Conservation (phyloP, 140 eudicot genomes). For the Senecio squalidus region DNA sequence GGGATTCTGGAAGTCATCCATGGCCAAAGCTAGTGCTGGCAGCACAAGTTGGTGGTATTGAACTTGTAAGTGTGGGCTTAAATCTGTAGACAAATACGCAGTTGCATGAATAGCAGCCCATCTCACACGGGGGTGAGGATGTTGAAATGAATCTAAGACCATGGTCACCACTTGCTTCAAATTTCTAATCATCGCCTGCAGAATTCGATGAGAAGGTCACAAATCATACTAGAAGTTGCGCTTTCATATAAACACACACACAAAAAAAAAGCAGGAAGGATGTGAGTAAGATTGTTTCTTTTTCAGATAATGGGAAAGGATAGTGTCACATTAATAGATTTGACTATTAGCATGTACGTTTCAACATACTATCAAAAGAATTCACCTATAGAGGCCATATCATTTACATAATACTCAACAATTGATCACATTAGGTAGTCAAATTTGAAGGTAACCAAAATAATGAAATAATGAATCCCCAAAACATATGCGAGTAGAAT, state of each 20-base stretch:
- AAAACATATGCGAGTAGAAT: no score
- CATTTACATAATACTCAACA: neutral
- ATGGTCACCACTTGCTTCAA: constrained; percentile 38
- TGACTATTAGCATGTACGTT: neutral
- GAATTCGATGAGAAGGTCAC: neutral
- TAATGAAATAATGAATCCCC: neutral
- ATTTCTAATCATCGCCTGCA: constrained; percentile 53
- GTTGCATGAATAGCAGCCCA: constrained; percentile 95
- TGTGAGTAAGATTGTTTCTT: no score
- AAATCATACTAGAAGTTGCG: neutral
- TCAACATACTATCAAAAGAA: neutral
- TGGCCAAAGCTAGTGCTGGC: constrained; percentile 13
- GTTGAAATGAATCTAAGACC: constrained; percentile 75
- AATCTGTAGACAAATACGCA: constrained; percentile 79
- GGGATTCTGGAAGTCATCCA: constrained; percentile 83
- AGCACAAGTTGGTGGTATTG: constrained; percentile 47
- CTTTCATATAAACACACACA: neutral
- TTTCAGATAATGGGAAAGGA: neutral
- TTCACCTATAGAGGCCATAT: neutral
- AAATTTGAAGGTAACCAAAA: neutral
- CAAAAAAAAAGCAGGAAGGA: neutral
- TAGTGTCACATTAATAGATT: neutral
- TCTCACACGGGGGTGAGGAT: constrained; percentile 80
- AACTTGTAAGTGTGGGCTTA: constrained; percentile 78
- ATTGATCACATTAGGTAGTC: neutral